phyloP scores from a whole-genome alignment of 2,329 filamentous ascomycete species.

The Colletotrichum sp. region DNA sequence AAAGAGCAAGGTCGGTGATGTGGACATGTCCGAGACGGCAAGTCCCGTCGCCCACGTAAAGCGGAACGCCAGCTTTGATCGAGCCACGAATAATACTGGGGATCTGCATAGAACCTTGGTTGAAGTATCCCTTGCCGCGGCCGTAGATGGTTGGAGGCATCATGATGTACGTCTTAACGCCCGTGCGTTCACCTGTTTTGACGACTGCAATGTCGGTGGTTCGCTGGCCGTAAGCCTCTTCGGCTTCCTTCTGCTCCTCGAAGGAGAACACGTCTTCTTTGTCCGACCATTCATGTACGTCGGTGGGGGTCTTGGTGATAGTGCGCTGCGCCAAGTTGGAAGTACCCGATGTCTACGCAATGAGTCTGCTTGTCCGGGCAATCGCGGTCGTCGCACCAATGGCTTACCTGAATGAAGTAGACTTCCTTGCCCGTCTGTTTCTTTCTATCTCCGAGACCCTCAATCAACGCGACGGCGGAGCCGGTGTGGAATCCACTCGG shows the following conservation, averaged over 20 bases:
- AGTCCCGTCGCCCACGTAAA: conserved; percentile 38
- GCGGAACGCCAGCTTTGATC: conserved; percentile 24
- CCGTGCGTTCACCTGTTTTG: conserved; percentile 37
- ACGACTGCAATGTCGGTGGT: conserved; percentile 48
- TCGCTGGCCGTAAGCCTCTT: conserved; percentile 45
- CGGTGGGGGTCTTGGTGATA: conserved; percentile 32
- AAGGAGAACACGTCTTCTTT: conserved; percentile 48
- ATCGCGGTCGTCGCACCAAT: neutral
- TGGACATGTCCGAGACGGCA: conserved; percentile 49
- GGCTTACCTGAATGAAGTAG: conserved; percentile 42
- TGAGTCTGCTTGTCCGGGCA: neutral
- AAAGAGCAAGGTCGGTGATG: conserved; percentile 43
- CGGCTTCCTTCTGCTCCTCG: conserved; percentile 38
- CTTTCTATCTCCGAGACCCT: conserved; percentile 43
- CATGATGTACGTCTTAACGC: conserved; percentile 50
- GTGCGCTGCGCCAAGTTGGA: conserved; percentile 49
- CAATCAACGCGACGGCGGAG: conserved; percentile 44
- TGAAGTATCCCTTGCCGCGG: conserved; percentile 44
- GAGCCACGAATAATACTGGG: conserved; percentile 35
- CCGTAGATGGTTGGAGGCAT: conserved; percentile 55
- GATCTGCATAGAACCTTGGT: conserved; percentile 42
- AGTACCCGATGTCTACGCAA: conserved; percentile 40
- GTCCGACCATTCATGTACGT: conserved; percentile 42
- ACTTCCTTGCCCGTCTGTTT: conserved; percentile 36
- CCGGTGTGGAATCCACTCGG: conserved; percentile 41